Evolutionary conservation across 352 stramenopile species (phyloP), one percentile per base, ranked within the genome.

Genomic region (Blastocystis sp.): DNA sequence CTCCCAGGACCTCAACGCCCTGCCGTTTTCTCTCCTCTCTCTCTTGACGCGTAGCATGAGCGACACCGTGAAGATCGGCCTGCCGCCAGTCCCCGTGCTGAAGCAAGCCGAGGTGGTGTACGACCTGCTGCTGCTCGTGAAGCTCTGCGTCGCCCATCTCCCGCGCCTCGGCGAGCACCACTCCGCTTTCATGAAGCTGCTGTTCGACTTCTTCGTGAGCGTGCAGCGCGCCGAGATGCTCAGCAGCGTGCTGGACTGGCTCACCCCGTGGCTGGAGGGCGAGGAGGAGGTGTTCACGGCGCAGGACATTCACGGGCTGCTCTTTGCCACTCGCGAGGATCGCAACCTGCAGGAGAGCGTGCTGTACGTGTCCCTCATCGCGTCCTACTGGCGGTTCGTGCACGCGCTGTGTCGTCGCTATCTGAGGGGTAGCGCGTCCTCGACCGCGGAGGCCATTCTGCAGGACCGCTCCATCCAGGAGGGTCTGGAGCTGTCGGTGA

Each of bases 61-160:
- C 24, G 45, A 67, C 9, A 67, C 55, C 13, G 16, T 26, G n/a
- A 26, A 50, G n/a, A 50, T 85, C 37, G 74, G 55, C 16, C 51
- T 85, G 10, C 74, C 74, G n/a, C 50, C 74, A 9, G 66, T 85
- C 21, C 74, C 74, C 10, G 31, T 69, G 51, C 41, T 85, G 4
- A 62, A 24, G 24, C 51, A 85, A 12, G 66, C 66, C 26, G 74
- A 85, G 55, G 6, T 85, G 24, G 35, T 70, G 2, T 69, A 85
- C 74, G 33, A 10, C 66, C 35, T 85, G 3, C 41, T 67, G 13
- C 35, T 85, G 1, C 33, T 85, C 10, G 19, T 85, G 41, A 31
- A 85, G 12, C 41, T 67, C 19, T 26, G 67, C 0, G 31, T 59
- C 2, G 35, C 13, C 31, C 24, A 67, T 37, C 31, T 67, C 0